Base-by-base conservation (phyloP, 129 eudicot species). In the Apium graveolens region DNA sequence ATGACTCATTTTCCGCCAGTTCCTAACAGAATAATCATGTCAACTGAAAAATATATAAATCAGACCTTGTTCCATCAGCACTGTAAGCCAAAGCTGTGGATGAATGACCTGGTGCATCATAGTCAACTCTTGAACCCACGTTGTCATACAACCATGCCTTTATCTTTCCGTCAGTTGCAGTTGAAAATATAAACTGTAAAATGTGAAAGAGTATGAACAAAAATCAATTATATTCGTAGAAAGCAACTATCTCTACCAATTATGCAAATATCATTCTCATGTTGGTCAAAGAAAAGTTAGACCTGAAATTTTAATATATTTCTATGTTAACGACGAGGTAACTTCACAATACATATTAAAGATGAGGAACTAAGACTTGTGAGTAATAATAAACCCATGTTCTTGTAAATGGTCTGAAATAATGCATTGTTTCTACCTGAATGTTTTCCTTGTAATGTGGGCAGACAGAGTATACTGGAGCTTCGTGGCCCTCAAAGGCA, bases 391-490 rank as follows among this genome's bases (percentile, higher is more conserved):
- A 70, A 20, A 70, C 27, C 65, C 9, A 35, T 70, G 13, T 39
- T n/a, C 29, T 72, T 9, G 43, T 42, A 1, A 72, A 24, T 48
- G 37, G 73, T 39, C 39, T 42, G 43, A 78, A 78, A 17, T 41
- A 72, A 70, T 70, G 44, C 24, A 55, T 24, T 57, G 60, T 41
- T 75, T 34, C 74, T 76, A 92, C 96, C 96, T 92, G 96, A 81
- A 92, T 85, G 77, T 78, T 90, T 77, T 92, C 97, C 82, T 93
- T 93, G 76, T 82, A 81, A 86, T 93, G 97, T 37, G 98, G 96
- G 80, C 96, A 91, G 46, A 93, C 89, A 76, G 97, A 93, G 74
- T 87, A 91, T 4, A 93, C 96, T 55, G 98, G 91, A 76, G 96
- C 90, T 76, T 91, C 97, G 73, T 93, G 98, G 73, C 98, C 98